Evolutionary conservation across 108 stramenopile genomes (phyloP).

Genomic region (Phaeodactylum tricornutum): DNA sequence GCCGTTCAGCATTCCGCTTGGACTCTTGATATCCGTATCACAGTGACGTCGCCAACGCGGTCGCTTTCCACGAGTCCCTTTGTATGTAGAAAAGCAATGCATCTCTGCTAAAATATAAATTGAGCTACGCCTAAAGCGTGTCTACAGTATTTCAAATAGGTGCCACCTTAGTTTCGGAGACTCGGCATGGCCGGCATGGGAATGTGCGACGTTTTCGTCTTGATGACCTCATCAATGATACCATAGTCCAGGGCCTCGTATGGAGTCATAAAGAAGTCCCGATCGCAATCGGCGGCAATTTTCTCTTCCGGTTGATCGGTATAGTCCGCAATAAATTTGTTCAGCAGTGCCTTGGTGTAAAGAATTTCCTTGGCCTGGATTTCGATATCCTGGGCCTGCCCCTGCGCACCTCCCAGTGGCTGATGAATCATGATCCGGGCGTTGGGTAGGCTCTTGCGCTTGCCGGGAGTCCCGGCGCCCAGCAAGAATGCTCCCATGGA

Average conservation of each 20-base stretch:
- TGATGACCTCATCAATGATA: conserved; percentile 94
- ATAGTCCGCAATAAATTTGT: conserved; percentile 90
- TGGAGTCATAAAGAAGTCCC: conserved; percentile 97
- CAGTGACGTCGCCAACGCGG: no score
- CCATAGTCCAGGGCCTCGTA: conserved; percentile 93
- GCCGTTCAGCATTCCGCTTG: no score
- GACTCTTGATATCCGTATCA: no score
- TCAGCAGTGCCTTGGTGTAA: conserved; percentile 81
- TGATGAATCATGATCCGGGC: conserved; percentile 98
- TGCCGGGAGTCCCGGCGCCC: conserved; percentile 86
- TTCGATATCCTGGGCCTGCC: conserved; percentile 94
- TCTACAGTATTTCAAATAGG: no score
- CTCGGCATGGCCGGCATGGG: conserved; percentile 72
- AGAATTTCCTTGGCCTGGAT: conserved; percentile 97
- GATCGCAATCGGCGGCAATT: conserved; percentile 91
- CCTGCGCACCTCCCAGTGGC: conserved; percentile 94
- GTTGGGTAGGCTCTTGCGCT: conserved; percentile 85
- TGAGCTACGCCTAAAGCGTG: no score
- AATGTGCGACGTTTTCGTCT: conserved; percentile 88
- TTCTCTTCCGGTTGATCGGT: conserved; percentile 87
- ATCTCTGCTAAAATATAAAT: no score
- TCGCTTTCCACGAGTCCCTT: no score
- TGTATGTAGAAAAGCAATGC: no score
- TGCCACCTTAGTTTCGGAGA: conserved; percentile 14
- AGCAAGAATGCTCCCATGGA: conserved; percentile 94